Conservation (phyloP, 2,329 filamentous ascomycete genomes). For the Beauveria rudraprayagi region DNA sequence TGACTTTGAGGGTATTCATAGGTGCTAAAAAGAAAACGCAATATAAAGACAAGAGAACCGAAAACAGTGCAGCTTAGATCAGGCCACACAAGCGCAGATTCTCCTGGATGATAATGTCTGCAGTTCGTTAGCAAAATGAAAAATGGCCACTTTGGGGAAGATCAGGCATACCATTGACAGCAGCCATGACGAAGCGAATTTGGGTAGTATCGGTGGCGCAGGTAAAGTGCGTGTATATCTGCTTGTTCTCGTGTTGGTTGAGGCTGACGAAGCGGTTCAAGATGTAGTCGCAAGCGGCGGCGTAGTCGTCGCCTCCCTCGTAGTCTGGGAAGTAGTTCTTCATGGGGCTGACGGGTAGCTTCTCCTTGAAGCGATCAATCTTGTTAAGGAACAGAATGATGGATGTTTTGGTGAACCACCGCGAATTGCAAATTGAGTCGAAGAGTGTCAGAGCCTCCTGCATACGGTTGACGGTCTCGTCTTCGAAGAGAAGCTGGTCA, state of each 20-base stretch:
- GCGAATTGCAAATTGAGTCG: constrained; percentile 79
- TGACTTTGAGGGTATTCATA: constrained; percentile 17
- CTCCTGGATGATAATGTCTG: constrained; percentile 99
- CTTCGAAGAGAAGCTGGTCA: constrained; percentile 91
- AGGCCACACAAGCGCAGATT: constrained; percentile 95
- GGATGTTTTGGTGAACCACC: constrained; percentile 85
- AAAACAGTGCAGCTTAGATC: constrained; percentile 55
- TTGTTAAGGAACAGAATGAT: constrained; percentile 89
- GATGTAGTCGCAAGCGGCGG: constrained; percentile 95
- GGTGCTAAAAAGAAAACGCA: constrained; percentile 18
- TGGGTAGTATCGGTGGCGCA: constrained; percentile 98
- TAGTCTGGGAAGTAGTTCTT: constrained; percentile 86
- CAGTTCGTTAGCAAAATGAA: neutral
- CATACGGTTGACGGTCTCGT: constrained; percentile 94
- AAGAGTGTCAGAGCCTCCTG: constrained; percentile 81
- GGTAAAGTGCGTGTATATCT: constrained; percentile 99
- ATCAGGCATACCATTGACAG: constrained; percentile 75
- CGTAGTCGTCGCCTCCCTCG: constrained; percentile 93
- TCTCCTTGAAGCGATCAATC: constrained; percentile 83
- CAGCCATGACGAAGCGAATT: constrained; percentile 99
- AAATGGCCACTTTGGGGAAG: neutral
- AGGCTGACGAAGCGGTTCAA: constrained; percentile 96
- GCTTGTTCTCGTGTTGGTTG: constrained; percentile 98
- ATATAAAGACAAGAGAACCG: constrained; percentile 20
- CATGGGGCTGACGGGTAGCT: constrained; percentile 74